Conservation (phyloP, 495 filamentous ascomycete genomes). For the Venustampulla echinocandica region DNA sequence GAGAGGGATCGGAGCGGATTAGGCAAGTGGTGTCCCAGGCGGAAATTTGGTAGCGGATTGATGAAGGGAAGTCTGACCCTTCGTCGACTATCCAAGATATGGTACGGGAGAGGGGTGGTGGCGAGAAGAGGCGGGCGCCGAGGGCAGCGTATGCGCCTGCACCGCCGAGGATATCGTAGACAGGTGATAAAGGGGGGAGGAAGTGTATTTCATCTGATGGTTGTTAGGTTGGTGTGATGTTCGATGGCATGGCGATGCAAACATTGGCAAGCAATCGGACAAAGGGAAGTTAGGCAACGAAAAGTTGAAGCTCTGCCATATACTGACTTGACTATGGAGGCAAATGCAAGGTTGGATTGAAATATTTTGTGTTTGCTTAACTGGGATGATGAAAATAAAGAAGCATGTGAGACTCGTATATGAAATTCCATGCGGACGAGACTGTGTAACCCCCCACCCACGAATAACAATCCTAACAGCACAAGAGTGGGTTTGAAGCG, state of each 20-base stretch:
- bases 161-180: conserved; percentile 70
- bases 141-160: conserved; percentile 79
- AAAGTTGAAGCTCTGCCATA: too few species aligned
- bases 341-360: too few species aligned
- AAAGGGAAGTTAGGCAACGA: too few species aligned
- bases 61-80: conserved; percentile 73
- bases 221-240: conserved; percentile 2
- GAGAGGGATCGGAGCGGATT: conserved; percentile 54
- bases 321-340: too few species aligned
- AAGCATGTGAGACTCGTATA: neutral
- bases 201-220: conserved; percentile 83
- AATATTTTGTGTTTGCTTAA: neutral
- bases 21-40: conserved; percentile 65
- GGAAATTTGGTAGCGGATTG: conserved; percentile 51
- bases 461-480: too few species aligned
- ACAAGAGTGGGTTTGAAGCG: too few species aligned
- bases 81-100: conserved; percentile 89
- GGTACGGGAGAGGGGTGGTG: conserved; percentile 40
- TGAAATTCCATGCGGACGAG: too few species aligned
- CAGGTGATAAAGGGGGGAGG: conserved; percentile 48
- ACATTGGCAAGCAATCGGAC: too few species aligned
- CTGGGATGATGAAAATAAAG: neutral
- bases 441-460: too few species aligned
- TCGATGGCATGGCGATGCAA: too few species aligned
- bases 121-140: conserved; percentile 79